These are phyloP conservation scores for Pseudogymnoascus sp. DNA, from an alignment of 2,329 filamentous ascomycete species.

Conservation along the genomic window DNA sequence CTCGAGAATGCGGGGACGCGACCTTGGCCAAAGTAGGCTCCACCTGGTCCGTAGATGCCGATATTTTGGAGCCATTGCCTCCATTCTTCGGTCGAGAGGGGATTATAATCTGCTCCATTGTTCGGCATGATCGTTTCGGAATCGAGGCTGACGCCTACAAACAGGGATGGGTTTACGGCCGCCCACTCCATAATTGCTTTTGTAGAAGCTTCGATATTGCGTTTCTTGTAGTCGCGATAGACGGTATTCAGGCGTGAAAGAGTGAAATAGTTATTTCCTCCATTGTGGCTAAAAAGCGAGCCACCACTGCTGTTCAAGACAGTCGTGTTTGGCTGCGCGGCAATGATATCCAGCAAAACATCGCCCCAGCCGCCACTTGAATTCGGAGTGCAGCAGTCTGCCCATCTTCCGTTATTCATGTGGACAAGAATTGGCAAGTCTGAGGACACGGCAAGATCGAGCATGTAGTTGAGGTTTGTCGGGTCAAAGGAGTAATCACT, in stretches of 20 bases:
- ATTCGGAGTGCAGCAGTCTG: constrained; percentile 17
- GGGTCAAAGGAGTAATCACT: constrained; percentile 16
- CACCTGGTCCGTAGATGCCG: constrained; percentile 14
- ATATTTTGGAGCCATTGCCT: constrained; percentile 17
- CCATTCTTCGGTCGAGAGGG: constrained; percentile 14
- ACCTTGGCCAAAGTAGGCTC: constrained; percentile 13
- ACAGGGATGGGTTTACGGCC: constrained; percentile 9
- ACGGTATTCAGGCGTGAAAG: constrained; percentile 10
- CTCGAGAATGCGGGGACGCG: constrained; percentile 12
- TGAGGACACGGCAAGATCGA: constrained; percentile 7
- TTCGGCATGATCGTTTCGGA: constrained; percentile 15
- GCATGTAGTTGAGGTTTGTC: constrained; percentile 16
- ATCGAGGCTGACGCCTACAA: constrained; percentile 15
- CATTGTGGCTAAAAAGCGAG: constrained; percentile 9
- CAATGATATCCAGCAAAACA: constrained; percentile 15
- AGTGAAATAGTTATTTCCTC: constrained; percentile 15
- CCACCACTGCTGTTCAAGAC: constrained; percentile 10
- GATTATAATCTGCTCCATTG: constrained; percentile 13
- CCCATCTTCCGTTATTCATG: constrained; percentile 18
- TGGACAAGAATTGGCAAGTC: constrained; percentile 14
- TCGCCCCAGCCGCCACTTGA: constrained; percentile 15
- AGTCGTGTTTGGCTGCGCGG: constrained; percentile 13
- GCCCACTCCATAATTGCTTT: constrained; percentile 12
- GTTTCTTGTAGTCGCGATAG: constrained; percentile 14
- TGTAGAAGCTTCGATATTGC: constrained; percentile 14